phyloP scores from a whole-genome alignment of 257 asterid species.

The Paulownia fortunei region DNA sequence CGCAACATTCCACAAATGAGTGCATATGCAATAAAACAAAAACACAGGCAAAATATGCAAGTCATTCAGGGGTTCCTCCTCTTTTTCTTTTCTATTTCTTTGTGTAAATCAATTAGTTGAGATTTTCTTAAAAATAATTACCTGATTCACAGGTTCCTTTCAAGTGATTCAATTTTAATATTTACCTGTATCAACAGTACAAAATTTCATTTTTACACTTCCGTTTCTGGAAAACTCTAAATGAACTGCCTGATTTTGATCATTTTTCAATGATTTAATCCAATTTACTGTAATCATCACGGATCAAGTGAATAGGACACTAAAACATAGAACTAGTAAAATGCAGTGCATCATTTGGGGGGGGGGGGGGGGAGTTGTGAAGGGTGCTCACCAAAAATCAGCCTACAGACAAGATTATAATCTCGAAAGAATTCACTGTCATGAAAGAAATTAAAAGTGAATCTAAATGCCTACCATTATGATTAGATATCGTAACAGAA shows the following conservation, averaged over 20 bases:
- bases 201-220: background rate
- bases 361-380: background rate
- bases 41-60: background rate
- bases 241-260: background rate
- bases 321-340: conserved; percentile 8
- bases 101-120: background rate
- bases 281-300: background rate
- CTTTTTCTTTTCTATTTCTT: background rate
- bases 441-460: conserved; percentile 27
- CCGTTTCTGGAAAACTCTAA: background rate
- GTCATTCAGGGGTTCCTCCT: background rate
- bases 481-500: conserved; percentile 85
- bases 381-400: conserved; percentile 2
- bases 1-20: background rate
- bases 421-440: conserved; percentile 11
- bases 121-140: background rate
- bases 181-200: background rate
- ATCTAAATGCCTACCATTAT: conserved; percentile 64
- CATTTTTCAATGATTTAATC: background rate
- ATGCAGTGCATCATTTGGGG: background rate
- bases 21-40: background rate
- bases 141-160: background rate
- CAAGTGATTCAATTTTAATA: background rate
- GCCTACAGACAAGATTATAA: background rate
- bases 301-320: conserved; percentile 15